Evolutionary conservation across 2,329 filamentous ascomycete genomes (phyloP).

Genomic region (Helotiales sp.): DNA sequence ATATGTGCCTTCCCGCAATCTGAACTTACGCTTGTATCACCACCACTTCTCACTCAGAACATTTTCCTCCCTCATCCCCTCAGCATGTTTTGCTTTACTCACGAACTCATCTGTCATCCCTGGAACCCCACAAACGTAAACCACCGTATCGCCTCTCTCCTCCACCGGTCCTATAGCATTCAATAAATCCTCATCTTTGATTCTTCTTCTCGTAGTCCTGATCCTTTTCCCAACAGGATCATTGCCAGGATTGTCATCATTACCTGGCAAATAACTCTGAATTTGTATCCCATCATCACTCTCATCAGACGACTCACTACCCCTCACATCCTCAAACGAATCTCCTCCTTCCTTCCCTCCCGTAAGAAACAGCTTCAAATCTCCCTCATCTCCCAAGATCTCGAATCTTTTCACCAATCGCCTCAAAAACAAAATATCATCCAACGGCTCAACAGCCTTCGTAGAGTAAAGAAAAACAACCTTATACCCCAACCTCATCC

Average conservation of each 20-base stretch:
- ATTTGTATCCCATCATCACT: no score
- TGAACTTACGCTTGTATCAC: slow-evolving; percentile 37
- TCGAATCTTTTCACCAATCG: slow-evolving; percentile 46
- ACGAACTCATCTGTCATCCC: slow-evolving; percentile 69
- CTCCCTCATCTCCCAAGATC: slow-evolving; percentile 39
- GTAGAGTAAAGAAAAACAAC: slow-evolving; percentile 28
- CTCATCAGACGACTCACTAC: no score
- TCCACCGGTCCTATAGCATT: slow-evolving; percentile 39
- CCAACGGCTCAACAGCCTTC: slow-evolving; percentile 31
- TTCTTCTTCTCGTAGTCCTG: slow-evolving; percentile 40
- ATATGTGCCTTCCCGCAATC: not conserved
- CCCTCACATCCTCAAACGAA: no score
- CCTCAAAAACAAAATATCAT: slow-evolving; percentile 51
- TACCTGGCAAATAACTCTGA: no score
- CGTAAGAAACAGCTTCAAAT: slow-evolving; percentile 46
- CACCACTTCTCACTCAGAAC: slow-evolving; percentile 66
- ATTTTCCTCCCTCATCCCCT: slow-evolving; percentile 46
- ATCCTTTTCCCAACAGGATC: slow-evolving; percentile 27
- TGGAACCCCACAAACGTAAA: slow-evolving; percentile 69
- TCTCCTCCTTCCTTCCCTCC: slow-evolving; percentile 7
- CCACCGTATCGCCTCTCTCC: slow-evolving; percentile 45
- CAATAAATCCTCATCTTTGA: slow-evolving; percentile 44
- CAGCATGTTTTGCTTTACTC: slow-evolving; percentile 35
- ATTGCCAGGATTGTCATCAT: no score
- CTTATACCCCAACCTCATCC: slow-evolving; percentile 8